Percentiles rank a stretch among this genome's conserved stretches.
Conservation (phyloP, 2,329 filamentous ascomycete species). For the Ophiostoma pallidulum region DNA sequence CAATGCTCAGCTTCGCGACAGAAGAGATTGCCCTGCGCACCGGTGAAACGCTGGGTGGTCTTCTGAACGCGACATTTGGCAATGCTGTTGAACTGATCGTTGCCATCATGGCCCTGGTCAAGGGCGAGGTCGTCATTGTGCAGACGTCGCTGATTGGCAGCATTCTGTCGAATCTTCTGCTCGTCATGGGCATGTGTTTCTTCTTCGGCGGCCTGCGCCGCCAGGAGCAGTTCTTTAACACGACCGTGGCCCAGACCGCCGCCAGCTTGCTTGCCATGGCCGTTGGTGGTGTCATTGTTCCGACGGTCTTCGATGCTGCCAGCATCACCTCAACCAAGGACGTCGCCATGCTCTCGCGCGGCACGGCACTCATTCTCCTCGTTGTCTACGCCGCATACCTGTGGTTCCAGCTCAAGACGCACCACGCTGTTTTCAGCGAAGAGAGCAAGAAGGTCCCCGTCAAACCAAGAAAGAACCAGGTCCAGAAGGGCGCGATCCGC, state of each 20-base stretch:
- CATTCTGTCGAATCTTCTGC: slow-evolving; percentile 81
- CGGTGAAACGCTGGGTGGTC: slow-evolving; percentile 77
- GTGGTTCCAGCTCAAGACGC: slow-evolving; percentile 84
- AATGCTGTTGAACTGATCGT: slow-evolving; percentile 89
- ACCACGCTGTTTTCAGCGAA: slow-evolving; percentile 68
- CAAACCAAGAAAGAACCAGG: slow-evolving; percentile 32
- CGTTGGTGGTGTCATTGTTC: slow-evolving; percentile 76
- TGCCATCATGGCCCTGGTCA: slow-evolving; percentile 68
- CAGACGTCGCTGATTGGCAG: slow-evolving; percentile 88
- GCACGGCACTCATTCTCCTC: slow-evolving; percentile 70
- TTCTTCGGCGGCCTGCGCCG: slow-evolving; percentile 76
- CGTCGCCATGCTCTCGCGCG: slow-evolving; percentile 58
- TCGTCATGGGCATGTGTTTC: slow-evolving; percentile 88
- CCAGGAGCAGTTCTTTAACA: slow-evolving; percentile 80
- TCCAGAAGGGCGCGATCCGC: slow-evolving; percentile 27
- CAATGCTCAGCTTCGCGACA: slow-evolving; percentile 72
- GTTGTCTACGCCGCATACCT: slow-evolving; percentile 78
- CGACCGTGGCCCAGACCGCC: slow-evolving; percentile 82
- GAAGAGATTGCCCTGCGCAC: slow-evolving; percentile 78
- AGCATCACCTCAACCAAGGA: slow-evolving; percentile 33
- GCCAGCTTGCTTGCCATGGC: slow-evolving; percentile 71
- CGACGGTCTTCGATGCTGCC: slow-evolving; percentile 66
- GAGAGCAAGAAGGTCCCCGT: slow-evolving; percentile 68
- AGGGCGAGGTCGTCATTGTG: slow-evolving; percentile 71
- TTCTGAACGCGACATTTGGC: slow-evolving; percentile 84